Evolutionary conservation across 371 early-diverging fungal genomes (phyloP).

Genomic region (Rhizopus delemar): DNA sequence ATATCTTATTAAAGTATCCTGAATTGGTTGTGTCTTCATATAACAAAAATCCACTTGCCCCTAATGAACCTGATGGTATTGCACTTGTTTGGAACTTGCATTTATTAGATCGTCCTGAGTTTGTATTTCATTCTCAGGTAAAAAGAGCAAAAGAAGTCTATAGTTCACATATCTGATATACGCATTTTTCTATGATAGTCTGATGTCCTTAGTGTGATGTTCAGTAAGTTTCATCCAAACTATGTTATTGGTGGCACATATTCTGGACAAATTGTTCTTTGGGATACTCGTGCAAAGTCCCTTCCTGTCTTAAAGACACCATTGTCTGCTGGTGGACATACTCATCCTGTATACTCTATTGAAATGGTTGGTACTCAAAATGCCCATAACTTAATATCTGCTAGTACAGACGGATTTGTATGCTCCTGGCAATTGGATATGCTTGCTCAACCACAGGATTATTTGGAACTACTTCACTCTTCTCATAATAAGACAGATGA

Average conservation of each 20-base stretch:
- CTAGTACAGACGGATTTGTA: constrained; percentile 91
- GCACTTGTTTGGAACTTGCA: constrained; percentile 93
- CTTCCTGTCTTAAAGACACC: constrained; percentile 84
- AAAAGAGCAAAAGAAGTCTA: not conserved
- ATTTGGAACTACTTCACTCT: constrained; percentile 75
- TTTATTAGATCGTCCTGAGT: constrained; percentile 88
- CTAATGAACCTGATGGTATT: constrained; percentile 92
- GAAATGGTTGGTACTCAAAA: constrained; percentile 92
- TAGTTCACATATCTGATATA: constrained; percentile 4
- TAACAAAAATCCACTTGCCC: constrained; percentile 83
- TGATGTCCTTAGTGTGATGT: constrained; percentile 86
- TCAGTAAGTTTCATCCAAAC: constrained; percentile 90
- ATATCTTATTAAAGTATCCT: constrained; percentile 58
- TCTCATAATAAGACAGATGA: constrained; percentile 86
- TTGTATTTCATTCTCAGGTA: constrained; percentile 87
- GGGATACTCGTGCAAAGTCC: constrained; percentile 93
- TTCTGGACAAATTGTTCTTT: constrained; percentile 94
- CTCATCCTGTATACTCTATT: constrained; percentile 92
- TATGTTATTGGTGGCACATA: constrained; percentile 93
- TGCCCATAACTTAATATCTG: constrained; percentile 88
- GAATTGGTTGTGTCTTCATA: constrained; percentile 88
- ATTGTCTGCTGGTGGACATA: constrained; percentile 90
- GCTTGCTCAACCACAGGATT: constrained; percentile 93
- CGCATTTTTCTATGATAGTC: constrained; percentile 51
- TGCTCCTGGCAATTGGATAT: constrained; percentile 97